A percentile compares a stretch with the other conserved stretches of the same genome.
Evolutionary conservation across 164 flowering plant genomes (phyloP).

Genomic region (Dillenia suffruticosa): DNA sequence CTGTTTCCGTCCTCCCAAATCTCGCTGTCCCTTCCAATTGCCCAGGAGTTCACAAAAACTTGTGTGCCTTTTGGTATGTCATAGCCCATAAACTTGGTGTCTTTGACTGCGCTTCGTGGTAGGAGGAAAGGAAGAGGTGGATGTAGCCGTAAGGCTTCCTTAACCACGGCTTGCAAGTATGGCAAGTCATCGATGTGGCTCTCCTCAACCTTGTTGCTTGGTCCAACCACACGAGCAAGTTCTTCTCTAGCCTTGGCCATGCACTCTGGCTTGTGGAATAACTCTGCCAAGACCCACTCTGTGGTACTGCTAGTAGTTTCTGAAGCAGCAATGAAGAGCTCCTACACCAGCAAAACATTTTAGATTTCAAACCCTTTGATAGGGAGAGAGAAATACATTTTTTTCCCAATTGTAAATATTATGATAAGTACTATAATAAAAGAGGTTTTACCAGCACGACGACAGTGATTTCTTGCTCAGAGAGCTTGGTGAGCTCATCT

Average conservation of each 20-base stretch:
- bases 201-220: slow-evolving; percentile 25
- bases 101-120: slow-evolving; percentile 40
- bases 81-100: slow-evolving; percentile 28
- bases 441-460: slow-evolving; percentile 38
- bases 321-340: slow-evolving; percentile 52
- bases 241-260: slow-evolving; percentile 30
- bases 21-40: slow-evolving; percentile 43
- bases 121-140: slow-evolving; percentile 50
- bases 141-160: slow-evolving; percentile 52
- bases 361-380: too few species aligned
- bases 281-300: slow-evolving; percentile 63
- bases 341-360: slow-evolving; percentile 23
- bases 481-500: slow-evolving; percentile 31
- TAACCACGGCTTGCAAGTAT: slow-evolving; percentile 46
- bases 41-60: slow-evolving; percentile 50
- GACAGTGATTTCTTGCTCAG: slow-evolving; percentile 39
- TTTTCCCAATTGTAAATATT: too few species aligned
- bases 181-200: slow-evolving; percentile 38
- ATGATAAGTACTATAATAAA: too few species aligned
- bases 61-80: slow-evolving; percentile 40
- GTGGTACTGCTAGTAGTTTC: slow-evolving; percentile 51
- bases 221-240: slow-evolving; percentile 15
- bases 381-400: too few species aligned
- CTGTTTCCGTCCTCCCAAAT: slow-evolving; percentile 34
- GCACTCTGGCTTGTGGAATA: slow-evolving; percentile 32